Evolutionary conservation across 2,329 filamentous ascomycete genomes (phyloP).

Genomic region (Hypoxylon sp.): DNA sequence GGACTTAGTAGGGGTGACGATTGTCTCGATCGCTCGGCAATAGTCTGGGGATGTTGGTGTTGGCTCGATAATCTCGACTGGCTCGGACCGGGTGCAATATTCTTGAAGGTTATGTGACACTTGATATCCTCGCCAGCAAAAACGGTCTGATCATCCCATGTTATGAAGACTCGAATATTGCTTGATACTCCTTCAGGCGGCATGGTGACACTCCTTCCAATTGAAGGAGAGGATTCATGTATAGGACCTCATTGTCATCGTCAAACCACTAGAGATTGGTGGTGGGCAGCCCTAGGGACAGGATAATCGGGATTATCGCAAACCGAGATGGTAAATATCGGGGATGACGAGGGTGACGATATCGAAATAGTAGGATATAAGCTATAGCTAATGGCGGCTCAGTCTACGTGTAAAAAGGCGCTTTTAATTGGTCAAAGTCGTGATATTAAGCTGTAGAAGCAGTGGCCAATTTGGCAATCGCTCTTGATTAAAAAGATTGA

Average conservation of each 20-base stretch:
- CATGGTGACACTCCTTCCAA: constrained; percentile 61
- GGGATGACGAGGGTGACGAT: constrained; percentile 20
- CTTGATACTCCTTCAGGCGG: constrained; percentile 62
- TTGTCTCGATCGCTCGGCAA: constrained; percentile 57
- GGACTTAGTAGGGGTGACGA: constrained; percentile 61
- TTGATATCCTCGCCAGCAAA: constrained; percentile 97
- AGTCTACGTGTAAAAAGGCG: constrained; percentile 6
- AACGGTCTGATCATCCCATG: constrained; percentile 93
- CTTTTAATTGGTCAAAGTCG: constrained; percentile 10
- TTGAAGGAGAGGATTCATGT: constrained; percentile 53
- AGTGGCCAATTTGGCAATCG: not conserved
- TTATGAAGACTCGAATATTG: constrained; percentile 95
- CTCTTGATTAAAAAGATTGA: constrained; percentile 2
- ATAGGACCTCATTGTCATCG: constrained; percentile 50
- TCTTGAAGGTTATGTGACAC: constrained; percentile 97
- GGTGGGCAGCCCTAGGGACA: constrained; percentile 17
- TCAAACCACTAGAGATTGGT: constrained; percentile 19
- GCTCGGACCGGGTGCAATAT: constrained; percentile 71
- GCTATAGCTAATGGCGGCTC: constrained; percentile 10
- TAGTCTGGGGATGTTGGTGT: constrained; percentile 51
- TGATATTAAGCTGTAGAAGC: constrained; percentile 6
- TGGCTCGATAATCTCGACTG: constrained; percentile 52
- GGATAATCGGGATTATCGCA: constrained; percentile 10
- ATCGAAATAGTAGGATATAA: constrained; percentile 24
- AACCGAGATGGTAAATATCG: constrained; percentile 16